Conservation (phyloP, 495 filamentous ascomycete species). For the Aspergillus mulundensis region DNA sequence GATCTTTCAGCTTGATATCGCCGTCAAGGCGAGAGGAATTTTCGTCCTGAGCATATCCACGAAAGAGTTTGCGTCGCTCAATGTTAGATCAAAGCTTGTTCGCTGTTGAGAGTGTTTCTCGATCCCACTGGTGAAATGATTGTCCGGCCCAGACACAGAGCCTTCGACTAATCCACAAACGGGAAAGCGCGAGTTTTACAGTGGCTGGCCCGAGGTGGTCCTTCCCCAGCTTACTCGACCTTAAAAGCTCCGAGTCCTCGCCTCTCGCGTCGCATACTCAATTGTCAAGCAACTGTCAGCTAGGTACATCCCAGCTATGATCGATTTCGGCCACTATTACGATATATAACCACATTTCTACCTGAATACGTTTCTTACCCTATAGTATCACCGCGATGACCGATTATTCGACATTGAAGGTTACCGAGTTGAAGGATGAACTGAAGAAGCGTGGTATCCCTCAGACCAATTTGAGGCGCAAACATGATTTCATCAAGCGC, state of each 20-base stretch:
- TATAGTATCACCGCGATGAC: constrained; percentile 29
- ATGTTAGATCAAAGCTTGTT: too few relatives aligned
- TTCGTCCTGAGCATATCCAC: too few relatives aligned
- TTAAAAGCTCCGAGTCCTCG: constrained; percentile 2
- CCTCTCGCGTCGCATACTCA: constrained; percentile 27
- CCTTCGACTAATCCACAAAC: neutral
- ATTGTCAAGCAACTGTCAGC: neutral
- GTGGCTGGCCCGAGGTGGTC: constrained; percentile 6
- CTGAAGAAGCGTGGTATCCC: constrained; percentile 48
- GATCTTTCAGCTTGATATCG: too few relatives aligned
- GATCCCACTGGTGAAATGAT: too few relatives aligned
- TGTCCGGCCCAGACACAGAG: too few relatives aligned
- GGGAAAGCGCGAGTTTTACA: neutral
- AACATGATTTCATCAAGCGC: constrained; percentile 45
- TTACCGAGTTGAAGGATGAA: constrained; percentile 51
- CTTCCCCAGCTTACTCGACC: too few relatives aligned
- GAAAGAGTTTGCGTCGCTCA: too few relatives aligned
- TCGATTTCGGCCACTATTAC: constrained; percentile 10
- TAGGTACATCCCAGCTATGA: constrained; percentile 5
- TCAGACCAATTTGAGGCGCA: constrained; percentile 48
- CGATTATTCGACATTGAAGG: constrained; percentile 51
- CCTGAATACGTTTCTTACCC: neutral
- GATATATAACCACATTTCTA: neutral
- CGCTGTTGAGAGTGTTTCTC: too few relatives aligned
- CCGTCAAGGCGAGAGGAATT: too few relatives aligned